Evolutionary conservation across 345 rosid species (phyloP).

Genomic region (Hypericum androsaemum): DNA sequence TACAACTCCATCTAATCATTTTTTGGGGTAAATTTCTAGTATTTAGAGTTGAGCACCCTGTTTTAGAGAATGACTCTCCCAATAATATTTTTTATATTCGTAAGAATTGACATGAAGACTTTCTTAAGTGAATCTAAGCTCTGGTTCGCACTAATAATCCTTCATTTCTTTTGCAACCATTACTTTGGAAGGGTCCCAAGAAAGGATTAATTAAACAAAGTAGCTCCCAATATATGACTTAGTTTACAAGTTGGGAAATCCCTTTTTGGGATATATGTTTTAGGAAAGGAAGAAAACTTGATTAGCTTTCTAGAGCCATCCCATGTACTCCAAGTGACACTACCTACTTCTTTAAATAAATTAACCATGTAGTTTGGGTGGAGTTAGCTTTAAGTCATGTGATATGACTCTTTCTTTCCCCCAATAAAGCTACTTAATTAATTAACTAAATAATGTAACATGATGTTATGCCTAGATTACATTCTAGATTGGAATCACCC

Average conservation of each 20-base stretch:
- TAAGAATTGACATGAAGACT: too few species aligned
- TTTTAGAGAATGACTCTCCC: too few species aligned
- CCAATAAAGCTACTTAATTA: conserved; percentile 2
- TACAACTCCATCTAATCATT: conserved; percentile 38
- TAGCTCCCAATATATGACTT: conserved; percentile 23
- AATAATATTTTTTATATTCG: too few species aligned
- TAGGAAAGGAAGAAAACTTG: conserved; percentile 47
- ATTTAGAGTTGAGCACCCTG: too few species aligned
- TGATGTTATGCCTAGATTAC: conserved; percentile 14
- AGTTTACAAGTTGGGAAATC: conserved; percentile 35
- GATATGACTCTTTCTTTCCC: conserved; percentile 28
- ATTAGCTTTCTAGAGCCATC: conserved; percentile 39
- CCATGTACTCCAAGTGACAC: conserved; percentile 53
- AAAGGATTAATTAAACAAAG: conserved; percentile 23
- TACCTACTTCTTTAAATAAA: conserved; percentile 24
- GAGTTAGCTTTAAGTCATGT: conserved; percentile 79
- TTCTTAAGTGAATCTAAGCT: too few species aligned
- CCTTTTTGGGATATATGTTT: conserved; percentile 41
- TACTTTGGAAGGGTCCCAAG: conserved; percentile 50
- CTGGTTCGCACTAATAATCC: too few species aligned
- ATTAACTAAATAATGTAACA: conserved; percentile 13
- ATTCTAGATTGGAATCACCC: conserved; percentile 17
- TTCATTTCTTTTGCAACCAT: conserved; percentile 33
- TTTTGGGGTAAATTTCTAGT: not conserved
- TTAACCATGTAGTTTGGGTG: conserved; percentile 23